Evolutionary conservation across 495 filamentous ascomycete species (phyloP), one percentile per base, ranked within the genome.

Genomic region (Penicillium lividum): DNA sequence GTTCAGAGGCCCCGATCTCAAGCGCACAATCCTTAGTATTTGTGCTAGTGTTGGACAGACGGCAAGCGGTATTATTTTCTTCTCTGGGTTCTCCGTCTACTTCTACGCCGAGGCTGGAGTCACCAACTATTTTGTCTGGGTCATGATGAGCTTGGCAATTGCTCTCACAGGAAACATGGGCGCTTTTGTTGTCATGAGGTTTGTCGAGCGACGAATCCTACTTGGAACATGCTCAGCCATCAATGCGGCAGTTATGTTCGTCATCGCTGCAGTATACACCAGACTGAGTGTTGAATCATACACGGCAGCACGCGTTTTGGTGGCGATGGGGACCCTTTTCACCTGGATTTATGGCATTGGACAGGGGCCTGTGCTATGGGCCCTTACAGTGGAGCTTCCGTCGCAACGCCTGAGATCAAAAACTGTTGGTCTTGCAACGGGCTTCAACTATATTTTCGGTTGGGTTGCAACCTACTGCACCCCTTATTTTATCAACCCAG

Each of bases 361-460:
- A 11, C 53, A 54, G 28, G 53, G 53, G 2, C 53, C 53, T 22
- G 53, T 54, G 4, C 53, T 54, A 2, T 54, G 53, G 53, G 53
- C 53, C 7, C 25, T 54, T 13, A 46, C 40, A n/a, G 29, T 46
- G 0, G 53, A 54, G 28, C 31, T 54, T n/a, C 53, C 53, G 5
- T 45, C 53, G n/a, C 53, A 54, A 38, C 25, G 42, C 11, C 42
- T 54, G 4, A 40, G 53, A 9, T 46, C 53, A 27, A 46, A 54
- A 9, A 54, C 53, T 0, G 53, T 54, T 9, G 53, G 53, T 11
- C 40, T 54, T 11, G 42, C 53, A 34, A 46, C 42, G 3, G 42
- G 42, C 25, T 30, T 15, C 25, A 54, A 54, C 10, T 54, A 46
- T 18, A 8, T 54, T 15, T 33, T 46, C 27, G 53, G 38, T 3